Base-by-base conservation (phyloP, 2,329 filamentous ascomycete species). In the Cercospora canescens region DNA sequence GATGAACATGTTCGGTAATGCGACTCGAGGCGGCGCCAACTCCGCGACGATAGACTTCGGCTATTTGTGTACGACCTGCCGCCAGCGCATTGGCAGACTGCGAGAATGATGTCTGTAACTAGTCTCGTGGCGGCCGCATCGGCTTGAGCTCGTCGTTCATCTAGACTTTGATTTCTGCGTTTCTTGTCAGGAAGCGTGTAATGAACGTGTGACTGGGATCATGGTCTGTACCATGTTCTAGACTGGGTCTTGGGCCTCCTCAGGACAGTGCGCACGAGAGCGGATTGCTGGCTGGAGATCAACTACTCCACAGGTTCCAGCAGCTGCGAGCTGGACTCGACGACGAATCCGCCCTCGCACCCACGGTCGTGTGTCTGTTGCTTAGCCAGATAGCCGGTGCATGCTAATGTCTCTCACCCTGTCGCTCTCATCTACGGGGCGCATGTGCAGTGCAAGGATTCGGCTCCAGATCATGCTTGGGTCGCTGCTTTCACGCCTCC, bases 21-120 rank as follows among this genome's bases (percentile, higher is more conserved):
- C 24, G 52, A 8, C 52, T 56, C n/a, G 26, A 45, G 37, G 37
- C 57, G 57, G 57, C 37, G 57, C 57, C n/a, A 18, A 28, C 24
- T 60, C 57, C 57, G 57, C 32, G 14, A 28, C 37, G 57, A 60
- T 60, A 45, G 37, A 60, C 35, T 60, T 60, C 41, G 58, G 41
- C 58, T 50, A 48, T 48, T 48, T 11, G 39, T 60, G 41, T 60
- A 48, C 39, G 39, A 52, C 50, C 39, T 50, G 32, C 61, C 52
- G 52, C 52, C 52, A 56, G 52, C 30, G 52, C 28, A 16, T 24
- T 32, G 52, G 52, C 30, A 18, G 52, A 35, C 14, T 18, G 52
- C 34, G 35, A 24, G 11, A 32, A 35, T 24, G 52, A 56, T n/a
- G 28, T 35, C 18, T 56, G 52, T 35, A 12, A 6, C 30, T 32